phyloP scores from a whole-genome alignment of 257 asterid genomes.

The Ballota nigra region DNA sequence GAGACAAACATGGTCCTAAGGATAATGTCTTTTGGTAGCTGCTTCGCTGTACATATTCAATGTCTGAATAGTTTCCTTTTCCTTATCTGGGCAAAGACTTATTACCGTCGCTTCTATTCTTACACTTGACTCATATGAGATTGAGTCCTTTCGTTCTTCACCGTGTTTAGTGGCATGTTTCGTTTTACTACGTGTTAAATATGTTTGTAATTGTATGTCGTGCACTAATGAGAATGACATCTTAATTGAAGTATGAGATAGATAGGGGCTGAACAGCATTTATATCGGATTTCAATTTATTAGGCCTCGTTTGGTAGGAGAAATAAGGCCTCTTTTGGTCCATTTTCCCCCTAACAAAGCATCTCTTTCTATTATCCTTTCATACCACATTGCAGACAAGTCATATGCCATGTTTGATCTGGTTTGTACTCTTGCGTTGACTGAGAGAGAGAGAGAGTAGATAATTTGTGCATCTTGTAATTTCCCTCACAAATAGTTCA shows the following conservation, averaged over 20 bases:
- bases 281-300: neutral
- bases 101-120: neutral
- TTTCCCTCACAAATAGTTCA: conserved; percentile 14
- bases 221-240: neutral
- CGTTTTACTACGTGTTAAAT: neutral
- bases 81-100: neutral
- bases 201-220: neutral
- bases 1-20: neutral
- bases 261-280: neutral
- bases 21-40: neutral
- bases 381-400: conserved; percentile 8
- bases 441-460: neutral
- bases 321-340: neutral
- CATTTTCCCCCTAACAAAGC: neutral
- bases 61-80: neutral
- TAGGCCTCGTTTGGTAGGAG: neutral
- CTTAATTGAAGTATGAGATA: neutral
- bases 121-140: neutral
- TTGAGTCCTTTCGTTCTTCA: neutral
- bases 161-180: neutral
- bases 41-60: neutral
- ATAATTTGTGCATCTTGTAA: neutral
- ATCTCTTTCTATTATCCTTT: conserved; percentile 4
- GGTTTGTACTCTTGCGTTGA: neutral
- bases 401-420: conserved; percentile 9